Percentiles rank a stretch among this genome's conserved stretches.
These are phyloP conservation scores for Alternaria dauci DNA, from an alignment of 2,329 filamentous ascomycete genomes.

Conservation along the genomic window DNA sequence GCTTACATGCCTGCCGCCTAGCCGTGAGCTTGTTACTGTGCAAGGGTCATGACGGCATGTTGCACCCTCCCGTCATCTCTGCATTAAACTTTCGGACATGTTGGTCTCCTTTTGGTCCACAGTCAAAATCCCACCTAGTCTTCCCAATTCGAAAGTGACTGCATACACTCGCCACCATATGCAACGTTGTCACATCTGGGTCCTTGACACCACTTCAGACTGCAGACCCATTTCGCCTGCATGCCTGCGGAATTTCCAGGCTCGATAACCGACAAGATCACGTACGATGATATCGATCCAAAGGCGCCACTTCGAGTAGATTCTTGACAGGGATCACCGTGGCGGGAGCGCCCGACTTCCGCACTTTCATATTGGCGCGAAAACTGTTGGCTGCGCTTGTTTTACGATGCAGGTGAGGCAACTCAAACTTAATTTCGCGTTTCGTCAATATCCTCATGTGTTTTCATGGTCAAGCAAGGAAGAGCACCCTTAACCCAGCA, in stretches of 20 bases:
- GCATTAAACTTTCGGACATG: not conserved
- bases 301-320: slow-evolving; percentile 1
- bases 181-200: not conserved
- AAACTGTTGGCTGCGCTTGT: slow-evolving; percentile 5
- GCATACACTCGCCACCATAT: slow-evolving; percentile 4
- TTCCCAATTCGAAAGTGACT: slow-evolving; percentile 7
- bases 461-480: not conserved
- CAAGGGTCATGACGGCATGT: not conserved
- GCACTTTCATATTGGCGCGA: not conserved
- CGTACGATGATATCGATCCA: not conserved
- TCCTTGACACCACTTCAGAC: not conserved
- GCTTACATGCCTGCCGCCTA: not conserved
- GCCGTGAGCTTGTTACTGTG: not conserved
- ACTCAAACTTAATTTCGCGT: not conserved
- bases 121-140: not conserved
- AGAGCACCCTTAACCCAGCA: not conserved
- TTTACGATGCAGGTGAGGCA: not conserved
- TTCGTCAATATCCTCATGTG: not conserved
- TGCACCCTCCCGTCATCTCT: slow-evolving; percentile 3
- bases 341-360: slow-evolving; percentile 10
- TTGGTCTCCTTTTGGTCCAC: not conserved
- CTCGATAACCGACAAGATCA: slow-evolving; percentile 4
- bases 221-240: not conserved
- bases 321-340: slow-evolving; percentile 9
- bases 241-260: not conserved